Base-by-base conservation (phyloP, 179 eudicot species). In the Heliamphora pulchella region DNA sequence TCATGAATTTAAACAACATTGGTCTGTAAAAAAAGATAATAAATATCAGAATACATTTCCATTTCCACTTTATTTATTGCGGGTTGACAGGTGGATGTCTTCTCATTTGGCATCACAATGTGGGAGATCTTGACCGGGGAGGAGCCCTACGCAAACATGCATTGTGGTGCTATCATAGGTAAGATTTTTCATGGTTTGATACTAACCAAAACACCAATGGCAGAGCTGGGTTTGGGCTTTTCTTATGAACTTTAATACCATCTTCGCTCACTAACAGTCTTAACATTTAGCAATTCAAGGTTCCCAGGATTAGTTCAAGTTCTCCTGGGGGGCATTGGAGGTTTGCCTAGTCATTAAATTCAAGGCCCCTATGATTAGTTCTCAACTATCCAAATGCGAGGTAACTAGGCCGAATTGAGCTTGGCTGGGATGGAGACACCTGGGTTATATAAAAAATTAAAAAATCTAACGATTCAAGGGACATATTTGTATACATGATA, bases 151-250 rank as follows among this genome's bases (percentile, higher is more conserved):
- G 83, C 85, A 68, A 76, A 83, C 69, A 81, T 87, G 88, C 90
- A 87, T 51, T 87, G 90, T 80, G 90, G 90, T 55, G 88, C 84
- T 62, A 85, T 87, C 67, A 87, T 87, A 73, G 90, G 90, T 87
- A 84, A 76, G 81, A 65, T 74, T 71, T 77, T 66, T 54, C 31
- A 50, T 39, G 47, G 18, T 18, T 66, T 39, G 14, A 66, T 66
- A 17, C 6, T 65, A 50, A 63, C 39, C 5, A 17, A 70, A n/a
- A 51, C n/a, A 70, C 8, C 2, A n/a, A 22, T 64, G 68, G 68
- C 31, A 64, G 41, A 64, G 68, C 18, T n/a, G n/a, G 7, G 54
- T 2, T 54, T 10, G 58, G 58, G 11, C 13, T 7, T 2, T 54
- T 8, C 13, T 54, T 54, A 8, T 54, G 58, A 54, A 54, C 13